A percentile compares a stretch with the other conserved stretches of the same genome.
These are phyloP conservation scores for Dunaliella primolecta DNA, from an alignment of 139 green algal genomes.

Conservation along the genomic window DNA sequence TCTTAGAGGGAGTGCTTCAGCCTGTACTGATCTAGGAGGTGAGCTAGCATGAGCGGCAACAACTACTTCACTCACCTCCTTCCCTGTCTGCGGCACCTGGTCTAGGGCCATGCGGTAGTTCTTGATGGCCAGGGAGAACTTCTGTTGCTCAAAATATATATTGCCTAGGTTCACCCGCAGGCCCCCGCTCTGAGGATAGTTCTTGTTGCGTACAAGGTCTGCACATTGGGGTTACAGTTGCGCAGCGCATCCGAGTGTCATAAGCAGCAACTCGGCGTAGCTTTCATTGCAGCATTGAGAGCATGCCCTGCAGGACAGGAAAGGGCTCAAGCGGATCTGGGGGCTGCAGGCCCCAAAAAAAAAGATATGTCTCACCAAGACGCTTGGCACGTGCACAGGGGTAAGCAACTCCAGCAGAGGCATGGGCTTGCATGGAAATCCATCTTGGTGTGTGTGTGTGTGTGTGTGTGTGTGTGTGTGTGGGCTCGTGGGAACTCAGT, in stretches of 20 bases:
- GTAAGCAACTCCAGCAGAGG: too few species aligned
- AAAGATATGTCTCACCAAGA: too few species aligned
- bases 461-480: too few species aligned
- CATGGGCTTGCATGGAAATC: too few species aligned
- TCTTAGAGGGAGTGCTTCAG: too few species aligned
- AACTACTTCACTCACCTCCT: constrained; percentile 44
- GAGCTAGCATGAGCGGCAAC: too few species aligned
- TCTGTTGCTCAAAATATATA: constrained; percentile 73
- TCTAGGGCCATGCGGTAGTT: constrained; percentile 90
- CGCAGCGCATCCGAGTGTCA: background rate
- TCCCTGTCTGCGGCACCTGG: constrained; percentile 56
- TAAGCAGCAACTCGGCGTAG: too few species aligned
- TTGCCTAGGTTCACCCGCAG: constrained; percentile 90
- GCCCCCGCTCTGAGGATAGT: constrained; percentile 44
- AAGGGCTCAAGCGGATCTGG: background rate
- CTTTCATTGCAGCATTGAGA: too few species aligned
- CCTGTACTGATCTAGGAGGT: too few species aligned
- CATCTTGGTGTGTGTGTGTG: too few species aligned
- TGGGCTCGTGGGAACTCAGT: too few species aligned
- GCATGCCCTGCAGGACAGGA: background rate
- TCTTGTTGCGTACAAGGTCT: constrained; percentile 68
- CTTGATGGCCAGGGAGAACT: constrained; percentile 44
- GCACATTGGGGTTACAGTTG: background rate
- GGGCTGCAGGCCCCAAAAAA: background rate
- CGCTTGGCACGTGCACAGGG: too few species aligned